Evolutionary conservation across 148 eudicot genomes (phyloP).

Genomic region (Bassia scoparia): DNA sequence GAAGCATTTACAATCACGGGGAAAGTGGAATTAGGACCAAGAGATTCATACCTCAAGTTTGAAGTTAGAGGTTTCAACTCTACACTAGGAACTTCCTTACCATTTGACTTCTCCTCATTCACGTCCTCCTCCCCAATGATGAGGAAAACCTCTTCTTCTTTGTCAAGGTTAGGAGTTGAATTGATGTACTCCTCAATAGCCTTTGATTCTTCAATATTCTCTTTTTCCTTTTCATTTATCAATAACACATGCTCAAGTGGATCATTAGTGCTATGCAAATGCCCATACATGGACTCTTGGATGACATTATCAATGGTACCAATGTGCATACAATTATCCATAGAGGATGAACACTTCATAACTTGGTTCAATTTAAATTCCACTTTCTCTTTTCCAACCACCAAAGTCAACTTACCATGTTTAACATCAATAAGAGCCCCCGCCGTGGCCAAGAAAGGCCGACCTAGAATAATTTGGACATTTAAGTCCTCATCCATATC

Average conservation of each 20-base stretch:
- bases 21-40: neutral
- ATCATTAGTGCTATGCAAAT: neutral
- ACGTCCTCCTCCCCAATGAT: neutral
- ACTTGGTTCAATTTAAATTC: neutral
- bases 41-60: neutral
- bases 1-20: neutral
- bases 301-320: neutral
- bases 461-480: no score
- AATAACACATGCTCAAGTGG: neutral
- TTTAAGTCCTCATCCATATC: neutral
- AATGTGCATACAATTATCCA: neutral
- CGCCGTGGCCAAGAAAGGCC: conserved; percentile 4
- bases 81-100: neutral
- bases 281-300: neutral
- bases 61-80: neutral
- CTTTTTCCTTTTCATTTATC: neutral
- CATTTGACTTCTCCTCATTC: neutral
- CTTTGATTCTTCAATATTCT: neutral
- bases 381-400: neutral
- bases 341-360: neutral
- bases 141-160: neutral
- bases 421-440: neutral
- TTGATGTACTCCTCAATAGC: neutral
- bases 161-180: no score
- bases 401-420: neutral